phyloP scores from a whole-genome alignment of 306 rosid species.

The Morella rubra region DNA sequence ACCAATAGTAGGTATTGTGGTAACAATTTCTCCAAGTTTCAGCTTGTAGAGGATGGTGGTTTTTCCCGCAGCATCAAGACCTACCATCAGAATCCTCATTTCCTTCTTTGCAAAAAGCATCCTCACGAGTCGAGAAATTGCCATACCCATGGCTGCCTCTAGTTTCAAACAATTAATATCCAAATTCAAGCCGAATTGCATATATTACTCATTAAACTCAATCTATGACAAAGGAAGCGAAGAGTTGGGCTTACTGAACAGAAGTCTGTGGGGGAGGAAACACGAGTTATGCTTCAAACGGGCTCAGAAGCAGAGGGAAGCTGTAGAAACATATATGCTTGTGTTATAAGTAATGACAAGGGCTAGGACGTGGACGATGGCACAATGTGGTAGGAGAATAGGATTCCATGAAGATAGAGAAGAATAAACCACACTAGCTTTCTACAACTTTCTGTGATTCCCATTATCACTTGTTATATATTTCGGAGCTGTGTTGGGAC shows the following conservation, averaged over 20 bases:
- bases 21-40: constrained; percentile 84
- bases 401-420: constrained; percentile 38
- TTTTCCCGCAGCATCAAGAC: constrained; percentile 90
- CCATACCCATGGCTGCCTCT: constrained; percentile 58
- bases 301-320: constrained; percentile 21
- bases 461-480: constrained; percentile 15
- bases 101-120: constrained; percentile 73
- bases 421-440: constrained; percentile 43
- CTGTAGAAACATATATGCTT: constrained; percentile 10
- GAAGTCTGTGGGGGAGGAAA: constrained; percentile 11
- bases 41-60: constrained; percentile 79
- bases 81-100: constrained; percentile 93
- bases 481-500: constrained; percentile 13
- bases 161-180: constrained; percentile 1
- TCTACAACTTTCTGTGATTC: constrained; percentile 18
- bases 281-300: constrained; percentile 3
- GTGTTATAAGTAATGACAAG: constrained; percentile 22
- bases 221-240: neutral
- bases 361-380: constrained; percentile 3
- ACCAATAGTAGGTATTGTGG: constrained; percentile 93
- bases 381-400: constrained; percentile 37
- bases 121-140: constrained; percentile 64
- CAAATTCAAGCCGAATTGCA: too few species aligned
- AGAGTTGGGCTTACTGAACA: constrained; percentile 22
- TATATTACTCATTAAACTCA: neutral